A percentile compares a stretch with the other conserved stretches of the same genome.
phyloP scores from a whole-genome alignment of 306 rosid genomes.

The Neltuma alba region DNA sequence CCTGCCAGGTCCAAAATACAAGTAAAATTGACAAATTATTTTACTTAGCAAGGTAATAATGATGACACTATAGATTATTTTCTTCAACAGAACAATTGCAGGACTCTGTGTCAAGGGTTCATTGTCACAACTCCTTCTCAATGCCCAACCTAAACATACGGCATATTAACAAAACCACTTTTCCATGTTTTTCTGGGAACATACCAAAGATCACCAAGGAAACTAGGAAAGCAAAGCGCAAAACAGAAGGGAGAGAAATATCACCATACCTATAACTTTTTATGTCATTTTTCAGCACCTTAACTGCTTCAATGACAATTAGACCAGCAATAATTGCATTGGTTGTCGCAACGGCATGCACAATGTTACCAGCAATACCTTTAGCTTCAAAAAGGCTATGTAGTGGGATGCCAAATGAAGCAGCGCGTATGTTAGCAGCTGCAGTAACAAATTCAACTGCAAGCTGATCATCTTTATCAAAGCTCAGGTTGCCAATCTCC shows the following conservation, averaged over 20 bases:
- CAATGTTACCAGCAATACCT: conserved; percentile 99
- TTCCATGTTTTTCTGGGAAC: background rate
- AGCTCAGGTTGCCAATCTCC: conserved; percentile 88
- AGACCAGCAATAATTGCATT: conserved; percentile 96
- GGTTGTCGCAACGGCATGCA: conserved; percentile 98
- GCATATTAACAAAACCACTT: conserved; percentile 15
- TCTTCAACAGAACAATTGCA: background rate
- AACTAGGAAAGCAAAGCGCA: conserved; percentile 6
- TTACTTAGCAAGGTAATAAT: conserved; percentile 21
- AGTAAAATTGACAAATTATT: background rate
- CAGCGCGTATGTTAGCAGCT: conserved; percentile 94
- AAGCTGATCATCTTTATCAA: conserved; percentile 98
- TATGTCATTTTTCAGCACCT: conserved; percentile 79
- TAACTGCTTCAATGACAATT: conserved; percentile 96
- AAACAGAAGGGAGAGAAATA: conserved; percentile 25
- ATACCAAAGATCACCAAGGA: background rate
- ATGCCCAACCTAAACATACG: conserved; percentile 17
- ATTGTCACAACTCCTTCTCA: conserved; percentile 21
- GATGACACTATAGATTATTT: background rate
- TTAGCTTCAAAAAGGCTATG: conserved; percentile 98
- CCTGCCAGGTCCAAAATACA: conserved; percentile 22
- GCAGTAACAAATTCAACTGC: conserved; percentile 98
- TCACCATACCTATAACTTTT: conserved; percentile 71
- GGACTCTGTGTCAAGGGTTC: conserved; percentile 10
- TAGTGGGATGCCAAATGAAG: conserved; percentile 89